Evolutionary conservation across 2,329 filamentous ascomycete species (phyloP).

Genomic region (Trichocomaceae sp.): DNA sequence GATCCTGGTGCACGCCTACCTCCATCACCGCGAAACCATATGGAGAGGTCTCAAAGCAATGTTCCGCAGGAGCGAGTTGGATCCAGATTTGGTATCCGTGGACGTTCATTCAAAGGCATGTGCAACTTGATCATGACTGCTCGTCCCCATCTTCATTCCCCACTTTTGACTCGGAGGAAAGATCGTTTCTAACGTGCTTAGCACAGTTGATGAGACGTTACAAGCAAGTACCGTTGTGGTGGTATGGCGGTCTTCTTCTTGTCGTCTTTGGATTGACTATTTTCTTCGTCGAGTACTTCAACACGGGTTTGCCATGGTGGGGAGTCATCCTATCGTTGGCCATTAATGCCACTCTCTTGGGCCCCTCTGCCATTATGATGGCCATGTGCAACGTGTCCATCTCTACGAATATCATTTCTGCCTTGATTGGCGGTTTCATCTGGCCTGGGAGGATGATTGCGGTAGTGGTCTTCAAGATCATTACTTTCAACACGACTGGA

Average conservation of each 20-base stretch:
- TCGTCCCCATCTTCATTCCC: no score
- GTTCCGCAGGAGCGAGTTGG: conserved; percentile 17
- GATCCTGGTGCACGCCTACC: conserved; percentile 28
- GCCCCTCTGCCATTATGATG: conserved; percentile 41
- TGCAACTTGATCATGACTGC: no score
- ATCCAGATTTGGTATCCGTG: conserved; percentile 39
- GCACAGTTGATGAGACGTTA: conserved; percentile 35
- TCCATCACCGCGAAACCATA: conserved; percentile 20
- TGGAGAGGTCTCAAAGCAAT: conserved; percentile 24
- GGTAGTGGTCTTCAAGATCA: conserved; percentile 49
- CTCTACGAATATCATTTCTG: conserved; percentile 43
- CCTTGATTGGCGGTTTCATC: conserved; percentile 48
- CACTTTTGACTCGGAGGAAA: no score
- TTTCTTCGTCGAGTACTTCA: conserved; percentile 35
- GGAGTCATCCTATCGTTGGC: conserved; percentile 38
- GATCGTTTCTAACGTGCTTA: no score
- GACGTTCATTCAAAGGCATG: no score
- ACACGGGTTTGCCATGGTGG: conserved; percentile 39
- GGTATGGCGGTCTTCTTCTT: conserved; percentile 36
- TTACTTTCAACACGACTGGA: background rate
- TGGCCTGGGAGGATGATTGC: conserved; percentile 47
- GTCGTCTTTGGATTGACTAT: conserved; percentile 26
- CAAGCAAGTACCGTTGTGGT: conserved; percentile 36
- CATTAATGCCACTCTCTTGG: conserved; percentile 39
- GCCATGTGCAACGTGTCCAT: conserved; percentile 36